phyloP scores from a whole-genome alignment of 106 monocot species.

The Acanthochlamys bracteata region DNA sequence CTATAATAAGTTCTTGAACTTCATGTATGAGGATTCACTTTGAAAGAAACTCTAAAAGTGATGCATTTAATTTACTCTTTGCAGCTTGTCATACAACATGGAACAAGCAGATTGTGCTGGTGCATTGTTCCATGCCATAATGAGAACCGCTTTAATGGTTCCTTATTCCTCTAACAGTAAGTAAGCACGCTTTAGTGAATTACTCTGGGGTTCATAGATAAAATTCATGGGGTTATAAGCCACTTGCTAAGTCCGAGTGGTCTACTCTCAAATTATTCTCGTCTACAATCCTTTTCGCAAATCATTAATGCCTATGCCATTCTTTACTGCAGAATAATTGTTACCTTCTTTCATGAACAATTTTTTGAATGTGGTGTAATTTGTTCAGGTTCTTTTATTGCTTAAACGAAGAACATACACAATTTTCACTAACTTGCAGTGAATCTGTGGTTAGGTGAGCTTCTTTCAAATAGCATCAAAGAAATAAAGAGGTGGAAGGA shows the following conservation, averaged over 20 bases:
- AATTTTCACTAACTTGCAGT: neutral
- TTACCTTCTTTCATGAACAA: too few relatives aligned
- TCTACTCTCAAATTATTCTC: neutral
- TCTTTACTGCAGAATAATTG: too few relatives aligned
- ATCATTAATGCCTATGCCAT: too few relatives aligned
- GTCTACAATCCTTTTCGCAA: too few relatives aligned
- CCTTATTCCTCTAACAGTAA: constrained; percentile 61
- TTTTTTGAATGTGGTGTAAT: too few relatives aligned
- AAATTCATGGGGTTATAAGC: too few relatives aligned
- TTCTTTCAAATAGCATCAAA: constrained; percentile 31
- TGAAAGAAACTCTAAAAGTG: neutral
- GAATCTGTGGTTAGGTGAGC: constrained; percentile 24
- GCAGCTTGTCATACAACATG: constrained; percentile 76
- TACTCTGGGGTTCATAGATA: neutral
- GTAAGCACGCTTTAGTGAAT: constrained; percentile 7
- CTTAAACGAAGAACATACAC: neutral
- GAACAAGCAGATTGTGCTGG: constrained; percentile 85
- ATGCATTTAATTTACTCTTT: constrained; percentile 6
- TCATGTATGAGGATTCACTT: too few relatives aligned
- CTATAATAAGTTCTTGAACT: too few relatives aligned
- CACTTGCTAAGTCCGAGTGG: neutral
- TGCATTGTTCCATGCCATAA: constrained; percentile 67
- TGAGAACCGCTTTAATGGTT: constrained; percentile 45
- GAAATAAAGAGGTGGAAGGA: constrained; percentile 67
- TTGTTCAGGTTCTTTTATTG: neutral